These are phyloP conservation scores for Castanospermum australe DNA, from an alignment of 306 rosid genomes.

Conservation along the genomic window DNA sequence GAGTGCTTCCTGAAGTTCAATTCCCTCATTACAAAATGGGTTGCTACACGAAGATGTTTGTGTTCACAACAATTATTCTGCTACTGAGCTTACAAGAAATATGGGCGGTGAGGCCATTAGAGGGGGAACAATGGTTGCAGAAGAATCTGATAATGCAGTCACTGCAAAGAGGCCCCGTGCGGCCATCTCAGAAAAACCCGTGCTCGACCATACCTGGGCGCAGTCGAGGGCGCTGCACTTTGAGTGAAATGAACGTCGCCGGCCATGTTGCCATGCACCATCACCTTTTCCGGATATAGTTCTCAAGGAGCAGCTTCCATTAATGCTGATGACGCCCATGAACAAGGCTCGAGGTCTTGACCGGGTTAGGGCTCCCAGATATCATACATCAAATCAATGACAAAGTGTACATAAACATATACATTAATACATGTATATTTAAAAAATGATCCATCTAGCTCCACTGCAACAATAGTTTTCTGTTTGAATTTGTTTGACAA, in stretches of 20 bases:
- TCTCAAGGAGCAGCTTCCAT: constrained; percentile 11
- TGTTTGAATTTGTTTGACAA: background rate
- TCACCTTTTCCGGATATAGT: background rate
- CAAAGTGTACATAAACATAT: no score
- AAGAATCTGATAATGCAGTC: background rate
- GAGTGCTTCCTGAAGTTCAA: no score
- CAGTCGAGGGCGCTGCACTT: constrained; percentile 31
- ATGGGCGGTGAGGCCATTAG: constrained; percentile 24
- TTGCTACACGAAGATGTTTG: constrained; percentile 6
- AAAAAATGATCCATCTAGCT: background rate
- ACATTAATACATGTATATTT: no score
- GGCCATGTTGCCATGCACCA: background rate
- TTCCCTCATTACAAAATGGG: constrained; percentile 12
- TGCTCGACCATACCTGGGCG: constrained; percentile 42
- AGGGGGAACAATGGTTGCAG: constrained; percentile 29
- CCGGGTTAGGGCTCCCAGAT: background rate
- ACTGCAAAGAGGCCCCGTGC: constrained; percentile 35
- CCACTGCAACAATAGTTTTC: no score
- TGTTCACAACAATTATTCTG: background rate
- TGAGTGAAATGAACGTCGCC: constrained; percentile 21
- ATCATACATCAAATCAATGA: no score
- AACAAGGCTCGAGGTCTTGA: background rate
- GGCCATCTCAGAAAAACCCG: constrained; percentile 22
- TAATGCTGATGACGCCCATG: background rate
- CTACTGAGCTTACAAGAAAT: background rate